Conservation (phyloP, 2,329 filamentous ascomycete species). For the Claviceps pusilla region DNA sequence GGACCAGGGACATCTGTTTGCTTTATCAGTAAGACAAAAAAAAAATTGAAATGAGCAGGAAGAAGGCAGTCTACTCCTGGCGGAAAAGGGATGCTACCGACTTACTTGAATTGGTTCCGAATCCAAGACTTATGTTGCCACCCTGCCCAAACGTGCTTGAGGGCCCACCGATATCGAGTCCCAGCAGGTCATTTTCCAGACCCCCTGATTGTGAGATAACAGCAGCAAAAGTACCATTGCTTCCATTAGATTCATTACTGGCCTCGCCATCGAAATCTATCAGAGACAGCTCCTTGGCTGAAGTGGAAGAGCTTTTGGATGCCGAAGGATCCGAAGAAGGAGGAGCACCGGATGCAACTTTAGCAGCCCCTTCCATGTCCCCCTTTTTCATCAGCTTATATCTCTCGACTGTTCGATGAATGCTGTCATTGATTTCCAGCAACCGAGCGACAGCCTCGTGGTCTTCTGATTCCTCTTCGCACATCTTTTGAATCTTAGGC, state of each 20-base stretch:
- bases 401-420: slow-evolving; percentile 87
- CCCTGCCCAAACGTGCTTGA: slow-evolving; percentile 51
- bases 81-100: slow-evolving; percentile 5
- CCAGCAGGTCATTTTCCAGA: slow-evolving; percentile 80
- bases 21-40: slow-evolving; percentile 7
- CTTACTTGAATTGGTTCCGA: slow-evolving; percentile 54
- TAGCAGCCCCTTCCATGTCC: slow-evolving; percentile 68
- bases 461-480: slow-evolving; percentile 94
- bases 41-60: background rate
- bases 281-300: slow-evolving; percentile 63
- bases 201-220: slow-evolving; percentile 41
- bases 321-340: slow-evolving; percentile 23
- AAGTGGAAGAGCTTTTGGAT: slow-evolving; percentile 37
- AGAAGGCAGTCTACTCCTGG: too few relatives aligned
- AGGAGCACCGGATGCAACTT: slow-evolving; percentile 71
- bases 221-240: slow-evolving; percentile 22
- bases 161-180: slow-evolving; percentile 60
- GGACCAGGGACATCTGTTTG: slow-evolving; percentile 46
- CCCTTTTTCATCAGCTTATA: slow-evolving; percentile 96
- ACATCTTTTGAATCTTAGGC: slow-evolving; percentile 99
- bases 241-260: slow-evolving; percentile 35
- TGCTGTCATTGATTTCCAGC: slow-evolving; percentile 96
- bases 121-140: slow-evolving; percentile 72
- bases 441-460: slow-evolving; percentile 90
- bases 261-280: slow-evolving; percentile 73